Conservation (phyloP, 345 rosid species). For the Barbarea vulgaris region DNA sequence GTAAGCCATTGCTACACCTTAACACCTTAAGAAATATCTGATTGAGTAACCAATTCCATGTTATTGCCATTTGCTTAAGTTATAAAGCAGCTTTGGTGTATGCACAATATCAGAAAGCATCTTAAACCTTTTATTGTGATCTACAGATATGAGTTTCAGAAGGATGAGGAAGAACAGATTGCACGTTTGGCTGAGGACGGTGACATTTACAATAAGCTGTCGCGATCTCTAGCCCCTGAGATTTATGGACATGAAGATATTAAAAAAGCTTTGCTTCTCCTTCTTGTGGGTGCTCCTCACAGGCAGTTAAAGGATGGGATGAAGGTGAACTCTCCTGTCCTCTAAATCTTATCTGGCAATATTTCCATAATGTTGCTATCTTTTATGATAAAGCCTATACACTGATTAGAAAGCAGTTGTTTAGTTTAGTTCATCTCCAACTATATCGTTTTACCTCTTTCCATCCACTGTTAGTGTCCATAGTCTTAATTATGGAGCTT, state of each 20-base stretch:
- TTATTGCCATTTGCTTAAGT: conserved; percentile 6
- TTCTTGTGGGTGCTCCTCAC: conserved; percentile 97
- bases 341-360: neutral
- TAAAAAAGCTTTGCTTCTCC: conserved; percentile 91
- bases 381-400: neutral
- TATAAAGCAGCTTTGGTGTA: neutral
- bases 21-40: neutral
- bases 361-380: conserved; percentile 2
- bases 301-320: conserved; percentile 93
- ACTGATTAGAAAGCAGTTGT: neutral
- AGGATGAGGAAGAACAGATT: conserved; percentile 89
- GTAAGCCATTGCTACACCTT: conserved; percentile 52
- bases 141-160: conserved; percentile 81
- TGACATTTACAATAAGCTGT: conserved; percentile 90
- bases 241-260: conserved; percentile 99
- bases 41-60: conserved; percentile 15
- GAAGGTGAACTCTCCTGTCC: conserved; percentile 65
- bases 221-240: conserved; percentile 92
- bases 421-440: neutral
- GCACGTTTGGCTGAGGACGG: conserved; percentile 93
- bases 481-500: conserved; percentile 19
- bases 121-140: conserved; percentile 1
- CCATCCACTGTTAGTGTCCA: neutral
- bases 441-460: conserved; percentile 5
- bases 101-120: conserved; percentile 13